phyloP scores from a whole-genome alignment of 2,329 filamentous ascomycete species.

The Hypoxylon sp. region DNA sequence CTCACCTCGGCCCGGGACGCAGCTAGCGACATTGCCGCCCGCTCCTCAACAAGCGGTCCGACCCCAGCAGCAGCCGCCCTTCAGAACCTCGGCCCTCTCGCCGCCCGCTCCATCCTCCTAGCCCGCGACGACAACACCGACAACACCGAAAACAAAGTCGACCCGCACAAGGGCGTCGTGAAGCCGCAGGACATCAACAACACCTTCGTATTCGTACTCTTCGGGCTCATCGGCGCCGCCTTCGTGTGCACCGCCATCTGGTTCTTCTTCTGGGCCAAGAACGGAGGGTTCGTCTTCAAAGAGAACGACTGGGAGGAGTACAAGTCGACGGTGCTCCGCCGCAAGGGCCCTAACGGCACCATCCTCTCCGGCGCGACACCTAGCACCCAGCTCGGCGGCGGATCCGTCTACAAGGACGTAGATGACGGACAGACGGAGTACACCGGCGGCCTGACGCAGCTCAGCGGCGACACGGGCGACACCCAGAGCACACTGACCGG shows the following conservation, averaged over 20 bases:
- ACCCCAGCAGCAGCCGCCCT: conserved; percentile 47
- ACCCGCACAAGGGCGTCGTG: conserved; percentile 66
- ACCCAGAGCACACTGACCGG: conserved; percentile 68
- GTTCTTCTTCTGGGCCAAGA: conserved; percentile 99
- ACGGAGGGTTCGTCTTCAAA: conserved; percentile 91
- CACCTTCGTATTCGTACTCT: conserved; percentile 84
- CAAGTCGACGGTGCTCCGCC: conserved; percentile 91
- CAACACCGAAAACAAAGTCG: conserved; percentile 47
- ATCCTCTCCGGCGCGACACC: conserved; percentile 86
- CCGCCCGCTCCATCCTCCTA: conserved; percentile 61
- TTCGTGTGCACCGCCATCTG: conserved; percentile 86
- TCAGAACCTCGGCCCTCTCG: conserved; percentile 59
- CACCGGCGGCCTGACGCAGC: conserved; percentile 54
- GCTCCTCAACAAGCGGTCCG: conserved; percentile 49
- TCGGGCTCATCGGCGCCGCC: conserved; percentile 83
- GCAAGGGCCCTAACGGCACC: conserved; percentile 90
- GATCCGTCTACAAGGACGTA: conserved; percentile 84
- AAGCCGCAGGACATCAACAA: conserved; percentile 72
- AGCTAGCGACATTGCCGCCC: conserved; percentile 48
- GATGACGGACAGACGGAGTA: conserved; percentile 63
- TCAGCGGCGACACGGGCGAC: conserved; percentile 59
- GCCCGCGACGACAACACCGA: conserved; percentile 55
- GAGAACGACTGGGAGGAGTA: conserved; percentile 97
- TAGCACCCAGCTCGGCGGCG: conserved; percentile 87
- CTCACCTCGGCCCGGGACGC: conserved; percentile 47